A percentile compares a stretch with the other conserved stretches of the same genome.
phyloP scores from a whole-genome alignment of 2,329 filamentous ascomycete species.

The Aspergillus ochraceus region DNA sequence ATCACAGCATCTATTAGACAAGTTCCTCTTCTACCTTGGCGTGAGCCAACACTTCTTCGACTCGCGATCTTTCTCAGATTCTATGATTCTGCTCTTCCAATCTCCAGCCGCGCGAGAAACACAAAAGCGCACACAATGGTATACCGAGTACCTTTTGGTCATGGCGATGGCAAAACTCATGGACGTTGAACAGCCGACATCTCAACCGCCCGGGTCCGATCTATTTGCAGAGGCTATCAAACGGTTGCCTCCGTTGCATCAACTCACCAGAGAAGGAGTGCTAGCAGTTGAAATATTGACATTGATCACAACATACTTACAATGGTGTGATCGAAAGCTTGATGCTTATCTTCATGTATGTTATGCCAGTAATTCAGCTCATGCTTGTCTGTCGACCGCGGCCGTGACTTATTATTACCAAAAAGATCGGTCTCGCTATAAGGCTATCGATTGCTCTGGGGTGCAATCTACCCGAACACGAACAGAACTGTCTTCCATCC shows the following conservation, averaged over 20 bases:
- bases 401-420: too few species aligned
- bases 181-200: conserved; percentile 17
- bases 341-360: conserved; percentile 22
- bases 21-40: conserved; percentile 23
- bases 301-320: conserved; percentile 19
- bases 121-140: conserved; percentile 18
- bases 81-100: conserved; percentile 19
- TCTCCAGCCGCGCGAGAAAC: conserved; percentile 7
- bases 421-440: conserved; percentile 20
- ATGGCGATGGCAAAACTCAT: conserved; percentile 27
- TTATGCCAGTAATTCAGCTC: too few species aligned
- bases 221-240: conserved; percentile 20
- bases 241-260: conserved; percentile 16
- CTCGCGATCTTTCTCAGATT: conserved; percentile 19
- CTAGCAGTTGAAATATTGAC: conserved; percentile 21
- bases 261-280: conserved; percentile 16
- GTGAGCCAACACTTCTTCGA: conserved; percentile 26
- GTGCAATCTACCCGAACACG: conserved; percentile 9
- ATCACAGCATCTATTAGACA: conserved; percentile 21
- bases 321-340: conserved; percentile 23
- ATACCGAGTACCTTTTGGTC: conserved; percentile 23
- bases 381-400: too few species aligned
- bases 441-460: conserved; percentile 21
- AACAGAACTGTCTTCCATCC: conserved; percentile 23
- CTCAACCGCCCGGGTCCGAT: conserved; percentile 15